Conservation (phyloP, 2,329 filamentous ascomycete genomes). For the Monilinia polystroma region DNA sequence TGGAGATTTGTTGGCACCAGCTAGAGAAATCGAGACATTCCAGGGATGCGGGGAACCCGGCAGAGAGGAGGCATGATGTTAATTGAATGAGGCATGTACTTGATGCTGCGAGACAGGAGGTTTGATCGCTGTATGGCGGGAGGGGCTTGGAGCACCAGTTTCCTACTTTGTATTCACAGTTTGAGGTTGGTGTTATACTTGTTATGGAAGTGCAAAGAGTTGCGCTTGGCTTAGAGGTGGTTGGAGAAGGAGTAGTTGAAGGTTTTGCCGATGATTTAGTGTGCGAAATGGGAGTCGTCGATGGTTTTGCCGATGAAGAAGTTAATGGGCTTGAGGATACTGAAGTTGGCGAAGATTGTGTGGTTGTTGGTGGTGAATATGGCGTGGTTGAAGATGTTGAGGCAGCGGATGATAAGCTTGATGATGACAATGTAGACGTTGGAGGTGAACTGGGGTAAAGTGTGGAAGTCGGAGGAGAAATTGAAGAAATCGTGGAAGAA, state of each 20-base stretch:
- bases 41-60: conserved; percentile 50
- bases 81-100: conserved; percentile 48
- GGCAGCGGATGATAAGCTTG: conserved; percentile 19
- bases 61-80: conserved; percentile 51
- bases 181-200: conserved; percentile 43
- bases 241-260: conserved; percentile 24
- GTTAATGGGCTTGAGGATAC: neutral
- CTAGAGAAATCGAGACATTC: conserved; percentile 51
- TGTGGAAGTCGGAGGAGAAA: conserved; percentile 13
- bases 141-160: conserved; percentile 54
- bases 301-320: neutral
- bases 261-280: conserved; percentile 24
- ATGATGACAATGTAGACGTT: conserved; percentile 6
- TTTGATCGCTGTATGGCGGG: conserved; percentile 48
- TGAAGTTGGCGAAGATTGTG: neutral
- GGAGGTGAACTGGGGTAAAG: conserved; percentile 10
- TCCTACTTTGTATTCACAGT: conserved; percentile 56
- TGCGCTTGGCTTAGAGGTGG: conserved; percentile 27
- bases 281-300: conserved; percentile 29
- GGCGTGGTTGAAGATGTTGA: neutral
- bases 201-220: conserved; percentile 50
- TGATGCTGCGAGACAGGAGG: conserved; percentile 44
- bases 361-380: neutral
- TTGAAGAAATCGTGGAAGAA: neutral
- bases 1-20: conserved; percentile 50